Conservation (phyloP, 768 basidiomycete species). For the Kwoniella mangroviensis region DNA sequence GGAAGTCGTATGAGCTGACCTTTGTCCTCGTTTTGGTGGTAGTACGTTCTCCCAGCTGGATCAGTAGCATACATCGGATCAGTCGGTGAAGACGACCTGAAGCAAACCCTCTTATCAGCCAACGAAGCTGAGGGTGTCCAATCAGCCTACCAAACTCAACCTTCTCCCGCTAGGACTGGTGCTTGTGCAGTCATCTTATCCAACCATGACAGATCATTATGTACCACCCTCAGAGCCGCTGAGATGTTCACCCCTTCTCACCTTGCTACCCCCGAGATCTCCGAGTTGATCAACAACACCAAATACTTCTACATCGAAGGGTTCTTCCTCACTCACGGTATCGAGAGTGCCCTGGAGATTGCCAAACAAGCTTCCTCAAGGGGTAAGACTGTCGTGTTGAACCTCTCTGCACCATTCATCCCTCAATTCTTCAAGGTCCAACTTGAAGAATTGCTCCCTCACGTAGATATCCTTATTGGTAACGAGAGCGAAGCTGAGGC, state of each 20-base stretch:
- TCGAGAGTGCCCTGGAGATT: constrained; percentile 71
- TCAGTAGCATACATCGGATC: constrained; percentile 94
- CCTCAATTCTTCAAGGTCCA: constrained; percentile 86
- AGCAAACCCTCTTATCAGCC: constrained; percentile 81
- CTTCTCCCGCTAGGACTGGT: constrained; percentile 80
- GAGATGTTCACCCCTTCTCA: constrained; percentile 86
- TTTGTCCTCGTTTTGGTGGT: background rate
- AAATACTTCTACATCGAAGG: constrained; percentile 93
- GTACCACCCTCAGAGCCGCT: constrained; percentile 86
- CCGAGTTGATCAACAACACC: constrained; percentile 76
- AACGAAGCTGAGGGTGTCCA: constrained; percentile 90
- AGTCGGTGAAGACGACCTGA: constrained; percentile 91
- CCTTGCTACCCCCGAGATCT: constrained; percentile 74
- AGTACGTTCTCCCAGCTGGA: constrained; percentile 87
- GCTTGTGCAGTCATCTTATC: constrained; percentile 96
- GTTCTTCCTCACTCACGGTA: constrained; percentile 95
- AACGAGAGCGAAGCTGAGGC: constrained; percentile 93
- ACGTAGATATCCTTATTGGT: constrained; percentile 89
- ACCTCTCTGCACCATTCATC: constrained; percentile 98
- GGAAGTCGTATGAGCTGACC: background rate
- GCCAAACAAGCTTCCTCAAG: constrained; percentile 75
- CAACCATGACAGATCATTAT: constrained; percentile 88
- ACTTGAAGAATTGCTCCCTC: constrained; percentile 77
- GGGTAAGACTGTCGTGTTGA: constrained; percentile 85
- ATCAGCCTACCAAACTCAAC: constrained; percentile 84